Conservation (phyloP, 2,329 filamentous ascomycete species). For the Chrysoporthe austroafricana region DNA sequence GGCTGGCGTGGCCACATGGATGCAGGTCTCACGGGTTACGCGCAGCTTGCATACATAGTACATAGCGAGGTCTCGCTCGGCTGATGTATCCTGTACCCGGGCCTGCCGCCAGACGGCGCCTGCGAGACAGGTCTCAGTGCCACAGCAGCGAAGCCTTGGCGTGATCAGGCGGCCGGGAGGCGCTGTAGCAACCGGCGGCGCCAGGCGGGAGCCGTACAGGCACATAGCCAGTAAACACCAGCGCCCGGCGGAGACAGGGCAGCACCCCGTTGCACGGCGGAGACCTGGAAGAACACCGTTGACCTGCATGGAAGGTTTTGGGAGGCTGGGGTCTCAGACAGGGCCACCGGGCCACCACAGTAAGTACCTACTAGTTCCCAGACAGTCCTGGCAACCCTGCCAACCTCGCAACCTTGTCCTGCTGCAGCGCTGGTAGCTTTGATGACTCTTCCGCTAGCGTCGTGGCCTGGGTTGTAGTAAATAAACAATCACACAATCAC, state of each 20-base stretch:
- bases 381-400: constrained; percentile 2
- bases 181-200: constrained; percentile 9
- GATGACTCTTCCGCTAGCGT: too few species aligned
- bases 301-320: background rate
- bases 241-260: too few species aligned
- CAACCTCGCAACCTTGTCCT: background rate
- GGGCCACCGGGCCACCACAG: background rate
- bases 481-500: too few species aligned
- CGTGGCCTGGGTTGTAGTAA: too few species aligned
- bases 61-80: too few species aligned
- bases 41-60: background rate
- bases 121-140: constrained; percentile 2
- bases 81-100: background rate
- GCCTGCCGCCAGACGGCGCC: background rate
- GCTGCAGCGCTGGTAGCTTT: too few species aligned
- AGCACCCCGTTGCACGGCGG: constrained; percentile 1
- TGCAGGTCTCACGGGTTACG: background rate
- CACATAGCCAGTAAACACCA: background rate
- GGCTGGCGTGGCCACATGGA: background rate
- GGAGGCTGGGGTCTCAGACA: constrained; percentile 4
- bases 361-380: background rate
- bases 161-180: constrained; percentile 1
- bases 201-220: background rate
- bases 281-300: constrained; percentile 7
- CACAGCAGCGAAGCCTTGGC: background rate